phyloP scores from a whole-genome alignment of 768 basidiomycete genomes.

The Hypholoma sublateritium region DNA sequence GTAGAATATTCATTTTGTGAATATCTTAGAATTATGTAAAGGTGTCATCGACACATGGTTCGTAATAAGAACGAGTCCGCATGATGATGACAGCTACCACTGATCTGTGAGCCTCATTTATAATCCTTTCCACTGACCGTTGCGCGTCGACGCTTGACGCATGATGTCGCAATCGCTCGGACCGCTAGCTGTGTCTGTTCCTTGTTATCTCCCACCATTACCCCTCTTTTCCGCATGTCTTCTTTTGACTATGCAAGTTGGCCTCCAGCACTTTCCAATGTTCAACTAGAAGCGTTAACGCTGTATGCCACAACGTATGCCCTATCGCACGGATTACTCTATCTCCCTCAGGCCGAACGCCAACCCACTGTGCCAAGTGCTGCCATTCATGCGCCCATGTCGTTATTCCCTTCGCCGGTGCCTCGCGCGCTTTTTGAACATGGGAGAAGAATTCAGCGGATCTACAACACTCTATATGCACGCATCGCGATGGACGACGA shows the following conservation, averaged over 20 bases:
- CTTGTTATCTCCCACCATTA: neutral
- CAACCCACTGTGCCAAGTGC: constrained; percentile 57
- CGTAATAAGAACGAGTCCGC: neutral
- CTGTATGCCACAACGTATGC: constrained; percentile 78
- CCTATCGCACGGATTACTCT: constrained; percentile 81
- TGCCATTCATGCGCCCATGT: constrained; percentile 89
- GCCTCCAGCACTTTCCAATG: constrained; percentile 69
- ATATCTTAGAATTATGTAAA: neutral
- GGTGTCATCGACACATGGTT: neutral
- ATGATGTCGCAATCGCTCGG: constrained; percentile 21
- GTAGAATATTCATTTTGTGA: neutral
- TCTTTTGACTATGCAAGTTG: constrained; percentile 57
- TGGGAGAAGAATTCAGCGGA: constrained; percentile 65
- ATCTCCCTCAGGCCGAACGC: constrained; percentile 58
- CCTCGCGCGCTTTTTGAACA: constrained; percentile 69
- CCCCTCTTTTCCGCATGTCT: constrained; percentile 14
- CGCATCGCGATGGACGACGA: constrained; percentile 74
- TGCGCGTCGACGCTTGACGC: too few species aligned
- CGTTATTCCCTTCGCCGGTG: constrained; percentile 86
- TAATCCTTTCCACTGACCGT: neutral
- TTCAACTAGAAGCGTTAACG: constrained; percentile 59
- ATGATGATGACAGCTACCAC: neutral
- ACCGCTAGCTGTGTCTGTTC: neutral
- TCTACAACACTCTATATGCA: constrained; percentile 86
- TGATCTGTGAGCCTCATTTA: neutral